Percentiles rank a stretch among this genome's conserved stretches.
Evolutionary conservation across 192 early-diverging fungal genomes (phyloP).

Genomic region (Pilaira anomala): DNA sequence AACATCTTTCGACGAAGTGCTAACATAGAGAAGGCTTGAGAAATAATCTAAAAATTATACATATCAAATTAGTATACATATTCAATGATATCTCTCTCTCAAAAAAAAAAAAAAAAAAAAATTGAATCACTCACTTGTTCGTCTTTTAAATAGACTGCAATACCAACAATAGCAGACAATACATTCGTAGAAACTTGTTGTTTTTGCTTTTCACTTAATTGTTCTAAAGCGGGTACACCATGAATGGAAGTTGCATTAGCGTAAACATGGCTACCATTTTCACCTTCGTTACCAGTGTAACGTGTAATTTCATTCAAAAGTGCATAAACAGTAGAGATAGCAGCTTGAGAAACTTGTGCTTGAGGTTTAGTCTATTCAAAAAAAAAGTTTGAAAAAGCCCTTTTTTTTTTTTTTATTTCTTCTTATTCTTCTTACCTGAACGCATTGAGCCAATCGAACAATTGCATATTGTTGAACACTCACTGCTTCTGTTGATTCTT

Average conservation of each 20-base stretch:
- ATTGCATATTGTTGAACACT: conserved; percentile 49
- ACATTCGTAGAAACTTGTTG: conserved; percentile 51
- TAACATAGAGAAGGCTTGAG: conserved; percentile 61
- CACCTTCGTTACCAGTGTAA: conserved; percentile 19
- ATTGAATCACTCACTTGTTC: conserved; percentile 40
- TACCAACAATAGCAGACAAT: conserved; percentile 50
- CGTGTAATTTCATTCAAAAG: conserved; percentile 38
- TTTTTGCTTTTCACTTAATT: conserved; percentile 38
- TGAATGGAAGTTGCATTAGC: conserved; percentile 2
- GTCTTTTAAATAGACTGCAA: conserved; percentile 51
- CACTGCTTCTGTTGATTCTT: not conserved
- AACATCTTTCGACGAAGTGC: conserved; percentile 57
- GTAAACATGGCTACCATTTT: not conserved
- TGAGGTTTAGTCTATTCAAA: conserved; percentile 25
- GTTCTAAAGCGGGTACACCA: conserved; percentile 20
- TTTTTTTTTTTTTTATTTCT: no score
- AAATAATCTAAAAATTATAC: conserved; percentile 47
- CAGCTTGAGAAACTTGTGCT: conserved; percentile 23
- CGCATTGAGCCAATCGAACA: conserved; percentile 45
- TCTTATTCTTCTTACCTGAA: conserved; percentile 35
- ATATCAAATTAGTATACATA: not conserved
- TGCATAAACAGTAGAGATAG: conserved; percentile 37
- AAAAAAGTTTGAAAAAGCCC: not conserved
- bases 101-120: not conserved
- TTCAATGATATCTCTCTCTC: not conserved